Base-by-base conservation (phyloP, 108 stramenopile genomes). In the Conticribra weissflogii region DNA sequence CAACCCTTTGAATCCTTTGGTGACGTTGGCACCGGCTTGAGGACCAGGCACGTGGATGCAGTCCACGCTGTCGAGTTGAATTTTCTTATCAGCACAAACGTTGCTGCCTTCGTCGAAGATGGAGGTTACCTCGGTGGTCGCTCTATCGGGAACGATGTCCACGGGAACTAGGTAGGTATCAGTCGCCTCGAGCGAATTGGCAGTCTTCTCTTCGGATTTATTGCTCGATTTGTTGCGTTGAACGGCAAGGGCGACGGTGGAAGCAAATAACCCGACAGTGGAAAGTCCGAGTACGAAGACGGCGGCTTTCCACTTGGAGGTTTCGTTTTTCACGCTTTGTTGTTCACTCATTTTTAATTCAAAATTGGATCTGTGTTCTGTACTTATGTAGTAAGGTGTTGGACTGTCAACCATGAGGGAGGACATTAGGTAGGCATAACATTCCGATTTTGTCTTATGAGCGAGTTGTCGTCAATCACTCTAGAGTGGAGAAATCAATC, bases 21-120 rank as follows among this genome's bases (percentile, higher is more conserved):
- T 82, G 21, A 82, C 81, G 45, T 77, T 82, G 36, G 51, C 81
- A 34, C 76, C 81, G 30, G 81, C 71, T 58, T 80, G 78, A 4
- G 50, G 50, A 18, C 50, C 50, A 4, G 19, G 18, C 4, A 3
- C 19, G 33, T 17, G 12, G n/a, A 59, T 17, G 57, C 33, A 17
- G 18, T 33, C 33, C 17, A 36, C 15, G 57, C 12, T 41, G 5
- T 41, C 36, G 12, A 41, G 12, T 12, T 41, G 8, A 12, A 41
- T 5, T 12, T 41, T 41, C 8, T 5, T 12, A 12, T 12, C 36
- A 41, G 36, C 36, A 12, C 36, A 41, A 12, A 12, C 12, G 36
- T 41, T 41, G 36, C 5, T 12, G 5, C 36, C 36, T 12, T 41
- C 8, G 36, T 5, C 5, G 36, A 41, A 41, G 36, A 41, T 5